A percentile compares a stretch with the other conserved stretches of the same genome.
phyloP scores from a whole-genome alignment of 306 rosid genomes.

The Nissolia schottii region DNA sequence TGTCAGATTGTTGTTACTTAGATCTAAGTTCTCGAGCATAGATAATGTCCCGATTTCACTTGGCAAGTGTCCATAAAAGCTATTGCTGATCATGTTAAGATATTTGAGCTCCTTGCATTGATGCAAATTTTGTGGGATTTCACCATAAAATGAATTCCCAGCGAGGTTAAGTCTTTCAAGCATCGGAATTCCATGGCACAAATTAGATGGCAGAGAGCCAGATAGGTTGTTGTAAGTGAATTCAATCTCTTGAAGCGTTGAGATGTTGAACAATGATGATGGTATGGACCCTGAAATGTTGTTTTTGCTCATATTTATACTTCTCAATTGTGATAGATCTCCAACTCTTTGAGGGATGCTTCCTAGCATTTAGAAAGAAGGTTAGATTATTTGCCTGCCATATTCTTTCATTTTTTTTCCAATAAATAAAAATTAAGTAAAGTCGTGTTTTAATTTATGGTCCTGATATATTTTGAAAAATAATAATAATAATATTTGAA shows the following conservation, averaged over 20 bases:
- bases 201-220: not conserved
- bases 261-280: not conserved
- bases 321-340: not conserved
- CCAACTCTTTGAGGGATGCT: not conserved
- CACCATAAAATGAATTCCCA: not conserved
- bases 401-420: not conserved
- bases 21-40: not conserved
- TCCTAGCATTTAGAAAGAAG: not conserved
- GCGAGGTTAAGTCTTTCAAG: not conserved
- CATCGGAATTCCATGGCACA: not conserved
- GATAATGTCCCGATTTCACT: not conserved
- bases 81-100: not conserved
- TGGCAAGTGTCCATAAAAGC: not conserved
- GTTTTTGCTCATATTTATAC: constrained; percentile 4
- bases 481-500: too few relatives aligned
- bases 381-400: not conserved
- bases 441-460: too few relatives aligned
- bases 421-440: too few relatives aligned
- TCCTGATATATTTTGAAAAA: too few relatives aligned
- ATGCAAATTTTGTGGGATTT: not conserved
- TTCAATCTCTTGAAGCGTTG: not conserved
- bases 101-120: constrained; percentile 14
- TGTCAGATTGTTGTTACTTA: constrained; percentile 14
- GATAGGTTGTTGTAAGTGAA: constrained; percentile 8
- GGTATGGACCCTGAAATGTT: not conserved